Evolutionary conservation across 2,329 filamentous ascomycete species (phyloP).

Genomic region (Drechmeria coniospora): DNA sequence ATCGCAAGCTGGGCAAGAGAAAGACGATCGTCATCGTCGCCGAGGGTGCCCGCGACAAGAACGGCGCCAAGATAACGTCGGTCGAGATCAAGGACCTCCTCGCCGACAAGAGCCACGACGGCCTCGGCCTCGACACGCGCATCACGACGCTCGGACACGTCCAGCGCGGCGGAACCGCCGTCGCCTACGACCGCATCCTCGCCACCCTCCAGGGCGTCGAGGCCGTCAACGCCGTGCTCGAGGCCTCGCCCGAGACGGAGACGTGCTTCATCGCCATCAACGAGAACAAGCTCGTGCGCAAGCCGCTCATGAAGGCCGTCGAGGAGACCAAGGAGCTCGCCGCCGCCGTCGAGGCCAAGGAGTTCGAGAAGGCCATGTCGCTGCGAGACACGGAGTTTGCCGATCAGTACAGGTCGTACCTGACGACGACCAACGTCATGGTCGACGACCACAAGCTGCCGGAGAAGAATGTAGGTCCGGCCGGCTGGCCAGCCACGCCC

Average conservation of each 20-base stretch:
- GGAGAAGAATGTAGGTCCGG: slow-evolving; percentile 45
- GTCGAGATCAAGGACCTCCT: slow-evolving; percentile 75
- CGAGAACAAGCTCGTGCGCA: slow-evolving; percentile 93
- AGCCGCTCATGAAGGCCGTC: slow-evolving; percentile 80
- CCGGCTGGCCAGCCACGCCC: background rate
- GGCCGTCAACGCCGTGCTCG: slow-evolving; percentile 80
- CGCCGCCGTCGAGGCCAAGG: slow-evolving; percentile 64
- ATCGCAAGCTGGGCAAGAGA: slow-evolving; percentile 77
- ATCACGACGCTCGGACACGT: slow-evolving; percentile 94
- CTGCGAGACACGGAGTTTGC: slow-evolving; percentile 86
- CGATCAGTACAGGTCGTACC: slow-evolving; percentile 81
- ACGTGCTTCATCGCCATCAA: slow-evolving; percentile 93
- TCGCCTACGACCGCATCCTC: slow-evolving; percentile 88
- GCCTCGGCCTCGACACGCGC: slow-evolving; percentile 74
- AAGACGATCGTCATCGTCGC: slow-evolving; percentile 98
- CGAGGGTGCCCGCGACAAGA: slow-evolving; percentile 76
- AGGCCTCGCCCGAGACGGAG: slow-evolving; percentile 74
- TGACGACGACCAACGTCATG: slow-evolving; percentile 75
- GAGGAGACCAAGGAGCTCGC: slow-evolving; percentile 72
- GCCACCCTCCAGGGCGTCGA: slow-evolving; percentile 88
- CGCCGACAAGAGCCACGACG: slow-evolving; percentile 47
- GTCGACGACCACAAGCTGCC: slow-evolving; percentile 53
- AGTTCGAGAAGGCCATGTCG: slow-evolving; percentile 77
- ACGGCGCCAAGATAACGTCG: slow-evolving; percentile 72
- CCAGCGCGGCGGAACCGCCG: slow-evolving; percentile 85